Evolutionary conservation across 2,329 filamentous ascomycete species (phyloP).

Genomic region (Xylariaceae sp.): DNA sequence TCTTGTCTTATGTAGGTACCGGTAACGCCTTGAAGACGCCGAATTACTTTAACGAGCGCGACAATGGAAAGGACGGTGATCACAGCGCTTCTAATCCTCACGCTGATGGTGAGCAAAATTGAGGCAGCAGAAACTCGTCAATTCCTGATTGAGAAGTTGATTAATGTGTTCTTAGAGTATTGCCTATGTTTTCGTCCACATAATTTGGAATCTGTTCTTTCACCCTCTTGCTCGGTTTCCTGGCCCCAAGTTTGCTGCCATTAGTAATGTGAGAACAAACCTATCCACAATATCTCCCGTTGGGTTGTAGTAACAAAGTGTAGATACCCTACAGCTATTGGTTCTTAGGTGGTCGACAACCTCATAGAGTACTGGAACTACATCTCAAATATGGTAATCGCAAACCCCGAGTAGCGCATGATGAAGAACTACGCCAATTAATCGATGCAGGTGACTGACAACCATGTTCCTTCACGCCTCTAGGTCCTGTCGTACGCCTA

Average conservation of each 20-base stretch:
- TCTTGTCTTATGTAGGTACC: no score
- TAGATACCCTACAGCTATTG: conserved; percentile 14
- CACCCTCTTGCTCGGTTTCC: conserved; percentile 18
- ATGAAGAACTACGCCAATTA: background rate
- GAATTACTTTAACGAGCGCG: no score
- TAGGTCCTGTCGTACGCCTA: conserved; percentile 14
- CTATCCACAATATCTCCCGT: background rate
- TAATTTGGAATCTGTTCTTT: conserved; percentile 16
- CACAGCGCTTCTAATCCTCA: no score
- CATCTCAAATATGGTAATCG: conserved; percentile 18
- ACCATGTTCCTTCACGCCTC: no score
- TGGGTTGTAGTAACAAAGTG: background rate
- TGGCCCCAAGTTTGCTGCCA: conserved; percentile 15
- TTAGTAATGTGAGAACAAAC: conserved; percentile 14
- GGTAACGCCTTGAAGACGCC: no score
- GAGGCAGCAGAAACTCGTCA: no score
- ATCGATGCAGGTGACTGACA: no score
- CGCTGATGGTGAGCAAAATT: no score
- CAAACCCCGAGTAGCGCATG: background rate
- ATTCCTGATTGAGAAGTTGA: no score
- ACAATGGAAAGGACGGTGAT: no score
- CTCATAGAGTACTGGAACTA: conserved; percentile 14
- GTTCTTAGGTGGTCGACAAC: conserved; percentile 14
- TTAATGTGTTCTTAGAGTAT: no score
- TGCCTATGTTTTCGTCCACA: no score